Base-by-base conservation (phyloP, 192 early-diverging fungal genomes). In the Chytriomyces confervae region DNA sequence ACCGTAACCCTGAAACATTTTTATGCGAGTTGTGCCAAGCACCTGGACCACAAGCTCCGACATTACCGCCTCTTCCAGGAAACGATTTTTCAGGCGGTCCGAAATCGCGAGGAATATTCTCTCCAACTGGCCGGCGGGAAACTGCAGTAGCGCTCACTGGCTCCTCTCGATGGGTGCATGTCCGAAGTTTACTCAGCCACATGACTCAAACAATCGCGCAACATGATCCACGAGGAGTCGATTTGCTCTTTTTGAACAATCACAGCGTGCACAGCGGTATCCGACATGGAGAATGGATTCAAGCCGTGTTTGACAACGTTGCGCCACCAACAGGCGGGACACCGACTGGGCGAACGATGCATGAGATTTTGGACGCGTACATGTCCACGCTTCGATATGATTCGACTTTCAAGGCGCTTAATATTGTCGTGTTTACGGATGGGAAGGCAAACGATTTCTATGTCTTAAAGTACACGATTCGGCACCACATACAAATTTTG, bases 351-450 rank as follows among this genome's bases (percentile, higher is more conserved):
- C 9, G 44, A 45, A 48, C 60, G 11, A 27, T 74, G 43, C n/a
- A 48, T 11, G 72, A 74, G 8, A 61, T 74, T 44, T 48, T 74
- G 29, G 72, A 74, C 27, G 72, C 72, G 8, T 74, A 74, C 27
- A 61, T 7, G 36, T 16, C 72, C 3, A 20, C 20, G n/a, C 43
- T 74, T 57, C 8, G 72, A 46, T 74, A 74, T 1, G 72, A 74
- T 61, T 23, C 60, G 7, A 63, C 57, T 0, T n/a, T 74, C 7
- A 11, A 64, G 61, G 36, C 72, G 27, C 27, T 74, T 11, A 63
- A 61, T 61, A 9, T 74, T 10, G 72, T 74, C 5, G 62, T 74
- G 5, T 74, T 63, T n/a, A 74, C 72, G 53, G 72, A 74, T 27
- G 72, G 72, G 36, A 47, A 74, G 10, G 27, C 27, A 6, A 44